Evolutionary conservation across 257 asterid species (phyloP).

Genomic region (Penstemon newberryi): DNA sequence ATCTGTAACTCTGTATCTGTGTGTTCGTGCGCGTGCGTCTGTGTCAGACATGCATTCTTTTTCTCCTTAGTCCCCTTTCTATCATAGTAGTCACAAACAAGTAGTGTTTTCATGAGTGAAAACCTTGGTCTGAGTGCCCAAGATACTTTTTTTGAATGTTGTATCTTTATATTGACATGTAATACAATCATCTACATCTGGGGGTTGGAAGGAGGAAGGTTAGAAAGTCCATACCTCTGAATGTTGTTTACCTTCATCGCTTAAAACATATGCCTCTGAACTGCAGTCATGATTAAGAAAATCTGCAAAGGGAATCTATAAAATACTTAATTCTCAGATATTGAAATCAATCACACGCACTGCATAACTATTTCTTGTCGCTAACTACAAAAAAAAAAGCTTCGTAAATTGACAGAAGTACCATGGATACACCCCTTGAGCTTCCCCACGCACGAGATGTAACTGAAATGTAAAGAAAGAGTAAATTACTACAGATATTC

Average conservation of each 20-base stretch:
- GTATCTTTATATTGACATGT: too few species aligned
- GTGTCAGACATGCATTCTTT: too few species aligned
- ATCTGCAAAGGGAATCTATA: slow-evolving; percentile 86
- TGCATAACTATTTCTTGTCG: not conserved
- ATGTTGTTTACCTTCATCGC: slow-evolving; percentile 50
- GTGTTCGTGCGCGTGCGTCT: too few species aligned
- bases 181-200: too few species aligned
- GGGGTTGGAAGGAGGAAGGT: not conserved
- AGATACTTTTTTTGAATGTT: too few species aligned
- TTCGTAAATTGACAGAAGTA: slow-evolving; percentile 23
- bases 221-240: slow-evolving; percentile 46
- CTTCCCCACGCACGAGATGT: slow-evolving; percentile 90
- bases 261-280: slow-evolving; percentile 56
- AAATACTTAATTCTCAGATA: slow-evolving; percentile 10
- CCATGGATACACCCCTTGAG: slow-evolving; percentile 72
- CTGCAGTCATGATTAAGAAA: slow-evolving; percentile 67
- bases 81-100: too few species aligned
- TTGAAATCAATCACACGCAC: not conserved
- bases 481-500: too few species aligned
- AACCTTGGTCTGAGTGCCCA: too few species aligned
- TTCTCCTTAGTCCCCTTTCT: too few species aligned
- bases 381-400: not conserved
- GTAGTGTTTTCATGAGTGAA: too few species aligned
- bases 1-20: too few species aligned
- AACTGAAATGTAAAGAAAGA: slow-evolving; percentile 42